These are phyloP conservation scores for Atractiella rhizophila DNA, from an alignment of 768 basidiomycete species.

Conservation along the genomic window DNA sequence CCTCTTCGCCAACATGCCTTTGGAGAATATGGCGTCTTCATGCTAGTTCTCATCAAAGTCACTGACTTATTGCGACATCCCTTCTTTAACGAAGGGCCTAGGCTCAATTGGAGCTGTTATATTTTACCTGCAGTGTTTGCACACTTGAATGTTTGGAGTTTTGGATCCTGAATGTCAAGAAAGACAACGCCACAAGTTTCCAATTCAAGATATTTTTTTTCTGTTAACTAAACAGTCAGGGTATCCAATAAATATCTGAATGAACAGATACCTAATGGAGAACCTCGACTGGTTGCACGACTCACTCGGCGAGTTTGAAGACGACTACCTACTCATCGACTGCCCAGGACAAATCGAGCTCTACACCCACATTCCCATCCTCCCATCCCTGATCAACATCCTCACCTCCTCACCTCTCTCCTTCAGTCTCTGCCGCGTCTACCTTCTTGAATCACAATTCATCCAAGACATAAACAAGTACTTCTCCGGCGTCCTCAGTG, in stretches of 20 bases:
- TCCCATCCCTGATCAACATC: conserved; percentile 53
- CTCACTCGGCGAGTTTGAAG: conserved; percentile 74
- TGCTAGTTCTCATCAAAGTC: no score
- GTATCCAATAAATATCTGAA: neutral
- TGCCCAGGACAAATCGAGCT: conserved; percentile 96
- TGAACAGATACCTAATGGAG: conserved; percentile 60
- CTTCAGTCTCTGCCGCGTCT: conserved; percentile 64
- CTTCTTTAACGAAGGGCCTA: no score
- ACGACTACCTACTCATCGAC: conserved; percentile 73
- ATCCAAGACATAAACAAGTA: conserved; percentile 99
- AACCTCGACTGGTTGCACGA: conserved; percentile 98
- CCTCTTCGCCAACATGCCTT: no score
- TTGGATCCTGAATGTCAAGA: no score
- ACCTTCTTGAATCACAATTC: conserved; percentile 91
- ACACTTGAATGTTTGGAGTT: no score
- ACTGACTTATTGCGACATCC: no score
- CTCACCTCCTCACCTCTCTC: conserved; percentile 44
- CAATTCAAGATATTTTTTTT: neutral
- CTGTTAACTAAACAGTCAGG: neutral
- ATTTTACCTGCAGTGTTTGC: no score
- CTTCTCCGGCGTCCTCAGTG: conserved; percentile 86
- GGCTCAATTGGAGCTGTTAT: no score
- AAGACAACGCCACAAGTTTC: no score
- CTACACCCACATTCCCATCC: conserved; percentile 92
- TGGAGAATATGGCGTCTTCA: no score